phyloP scores from a whole-genome alignment of 108 stramenopile species.

The Discostella stelligeroides region DNA sequence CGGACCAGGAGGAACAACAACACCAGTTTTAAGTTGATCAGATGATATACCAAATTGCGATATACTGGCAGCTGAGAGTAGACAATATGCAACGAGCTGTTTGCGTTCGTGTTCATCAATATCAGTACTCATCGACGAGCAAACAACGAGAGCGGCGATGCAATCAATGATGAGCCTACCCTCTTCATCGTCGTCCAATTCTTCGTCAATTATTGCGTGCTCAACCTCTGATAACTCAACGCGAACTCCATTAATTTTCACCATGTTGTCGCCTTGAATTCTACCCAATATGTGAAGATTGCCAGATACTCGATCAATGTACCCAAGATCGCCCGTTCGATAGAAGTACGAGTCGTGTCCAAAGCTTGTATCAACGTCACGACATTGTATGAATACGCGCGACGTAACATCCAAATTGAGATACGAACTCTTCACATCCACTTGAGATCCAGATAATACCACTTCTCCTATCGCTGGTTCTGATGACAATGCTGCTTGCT shows the following conservation, averaged over 20 bases:
- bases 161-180: conserved; percentile 55
- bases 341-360: conserved; percentile 43
- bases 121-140: conserved; percentile 18
- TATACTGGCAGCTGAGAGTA: conserved; percentile 51
- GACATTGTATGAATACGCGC: conserved; percentile 52
- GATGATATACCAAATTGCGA: conserved; percentile 47
- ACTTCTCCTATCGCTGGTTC: conserved; percentile 64
- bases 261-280: conserved; percentile 84
- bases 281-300: conserved; percentile 65
- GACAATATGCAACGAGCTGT: conserved; percentile 66
- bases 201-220: conserved; percentile 56
- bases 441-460: conserved; percentile 66
- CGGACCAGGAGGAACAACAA: conserved; percentile 59
- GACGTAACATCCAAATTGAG: conserved; percentile 64
- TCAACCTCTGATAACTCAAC: conserved; percentile 86
- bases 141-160: conserved; percentile 46
- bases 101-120: conserved; percentile 29
- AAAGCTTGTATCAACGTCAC: background rate
- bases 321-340: conserved; percentile 83
- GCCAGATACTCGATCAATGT: conserved; percentile 41
- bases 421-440: conserved; percentile 67
- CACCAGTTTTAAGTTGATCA: conserved; percentile 30
- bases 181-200: conserved; percentile 8
- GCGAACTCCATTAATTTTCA: conserved; percentile 84
- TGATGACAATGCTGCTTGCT: background rate